Conservation (phyloP, 805 yeast species). For the Wickerhamia fluorescens region DNA sequence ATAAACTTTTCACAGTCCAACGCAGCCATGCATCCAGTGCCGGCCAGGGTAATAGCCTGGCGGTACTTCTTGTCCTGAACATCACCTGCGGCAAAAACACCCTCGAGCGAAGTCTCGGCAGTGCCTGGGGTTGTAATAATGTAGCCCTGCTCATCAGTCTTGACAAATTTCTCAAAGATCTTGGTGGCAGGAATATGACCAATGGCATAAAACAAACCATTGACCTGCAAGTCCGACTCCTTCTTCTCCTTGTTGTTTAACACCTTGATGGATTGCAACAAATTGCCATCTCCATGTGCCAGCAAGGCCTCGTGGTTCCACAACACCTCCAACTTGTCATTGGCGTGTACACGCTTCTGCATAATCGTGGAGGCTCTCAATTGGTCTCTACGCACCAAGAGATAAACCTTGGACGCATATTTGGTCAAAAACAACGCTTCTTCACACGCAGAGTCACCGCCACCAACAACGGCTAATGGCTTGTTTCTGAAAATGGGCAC, state of each 20-base stretch:
- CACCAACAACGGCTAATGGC: slow-evolving; percentile 97
- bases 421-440: slow-evolving; percentile 96
- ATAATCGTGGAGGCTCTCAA: slow-evolving; percentile 93
- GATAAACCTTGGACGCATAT: slow-evolving; percentile 92
- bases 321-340: slow-evolving; percentile 85
- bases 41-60: slow-evolving; percentile 99
- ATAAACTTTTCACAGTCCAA: slow-evolving; percentile 85
- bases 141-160: slow-evolving; percentile 84
- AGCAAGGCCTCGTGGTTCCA: slow-evolving; percentile 80
- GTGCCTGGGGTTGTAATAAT: slow-evolving; percentile 87
- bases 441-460: slow-evolving; percentile 99
- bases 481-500: slow-evolving; percentile 97
- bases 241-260: slow-evolving; percentile 69
- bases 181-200: slow-evolving; percentile 95
- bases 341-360: slow-evolving; percentile 84
- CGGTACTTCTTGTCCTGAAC: slow-evolving; percentile 96
- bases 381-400: slow-evolving; percentile 89
- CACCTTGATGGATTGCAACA: slow-evolving; percentile 57
- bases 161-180: slow-evolving; percentile 69
- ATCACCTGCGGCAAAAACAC: slow-evolving; percentile 98
- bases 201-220: slow-evolving; percentile 94
- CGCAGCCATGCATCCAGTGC: slow-evolving; percentile 99
- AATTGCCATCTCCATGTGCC: slow-evolving; percentile 91
- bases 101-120: slow-evolving; percentile 75
- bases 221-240: slow-evolving; percentile 63